These are phyloP conservation scores for Cyberlindnera samutprakarnensis DNA, from an alignment of 805 yeast species.

Conservation along the genomic window DNA sequence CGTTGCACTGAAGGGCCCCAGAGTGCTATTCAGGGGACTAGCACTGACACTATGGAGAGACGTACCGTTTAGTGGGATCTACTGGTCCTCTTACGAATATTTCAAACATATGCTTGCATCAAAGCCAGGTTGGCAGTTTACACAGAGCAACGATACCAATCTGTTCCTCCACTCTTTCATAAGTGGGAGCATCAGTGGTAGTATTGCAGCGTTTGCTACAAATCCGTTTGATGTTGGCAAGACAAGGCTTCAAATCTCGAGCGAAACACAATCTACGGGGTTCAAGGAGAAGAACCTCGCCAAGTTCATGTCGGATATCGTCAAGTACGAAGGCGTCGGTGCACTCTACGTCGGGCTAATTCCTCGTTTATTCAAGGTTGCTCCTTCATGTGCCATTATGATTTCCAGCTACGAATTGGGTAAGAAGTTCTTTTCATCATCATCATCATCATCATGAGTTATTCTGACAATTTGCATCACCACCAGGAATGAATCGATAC, in stretches of 20 bases:
- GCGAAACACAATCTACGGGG: constrained; percentile 10
- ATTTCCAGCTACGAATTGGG: constrained; percentile 90
- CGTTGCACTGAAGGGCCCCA: constrained; percentile 47
- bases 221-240: constrained; percentile 98
- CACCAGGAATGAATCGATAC: too few species aligned
- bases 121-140: constrained; percentile 2
- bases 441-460: too few species aligned
- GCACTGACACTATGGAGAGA: constrained; percentile 92
- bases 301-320: constrained; percentile 53
- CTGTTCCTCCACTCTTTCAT: constrained; percentile 60
- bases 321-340: constrained; percentile 63
- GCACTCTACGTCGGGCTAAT: constrained; percentile 84
- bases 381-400: constrained; percentile 98
- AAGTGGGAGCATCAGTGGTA: constrained; percentile 80
- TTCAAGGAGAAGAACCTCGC: constrained; percentile 50
- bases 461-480: too few species aligned
- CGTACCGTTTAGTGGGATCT: constrained; percentile 92
- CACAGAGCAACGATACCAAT: constrained; percentile 24
- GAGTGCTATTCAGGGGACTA: constrained; percentile 74
- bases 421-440: constrained; percentile 43
- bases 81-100: constrained; percentile 84
- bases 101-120: constrained; percentile 22
- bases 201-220: constrained; percentile 77
- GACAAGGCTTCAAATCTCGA: constrained; percentile 75
- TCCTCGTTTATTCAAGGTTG: constrained; percentile 85